Evolutionary conservation across 2,329 filamentous ascomycete species (phyloP), one percentile per base, ranked within the genome.

Genomic region (Colletotrichum endophyticum): DNA sequence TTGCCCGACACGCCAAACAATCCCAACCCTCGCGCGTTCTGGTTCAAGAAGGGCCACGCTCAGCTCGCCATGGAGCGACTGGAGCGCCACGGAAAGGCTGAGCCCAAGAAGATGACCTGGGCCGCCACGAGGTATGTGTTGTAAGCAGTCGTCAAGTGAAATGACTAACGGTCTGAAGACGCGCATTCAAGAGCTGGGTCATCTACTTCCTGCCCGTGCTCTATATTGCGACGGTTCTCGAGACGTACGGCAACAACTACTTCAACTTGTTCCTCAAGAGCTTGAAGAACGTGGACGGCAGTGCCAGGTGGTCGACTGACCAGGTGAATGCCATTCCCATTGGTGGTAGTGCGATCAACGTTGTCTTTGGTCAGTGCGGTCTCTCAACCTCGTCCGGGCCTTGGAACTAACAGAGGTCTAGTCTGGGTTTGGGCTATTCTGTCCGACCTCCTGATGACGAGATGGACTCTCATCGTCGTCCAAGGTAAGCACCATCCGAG

Each of bases 381-480:
- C 16, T 19, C 15, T 30, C 22, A 6, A 32, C 6, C 11, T 19
- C 16, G 8, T n/a, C 13, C 15, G 30, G 12, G 22, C 28, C 11
- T 13, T 25, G 28, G 34, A 19, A 27, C 70, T 77, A 57, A 78
- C 44, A 34, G 16, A 36, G 16, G 2, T 30, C 13, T 6, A 86
- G 89, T 90, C 3, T 90, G 89, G 89, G 84, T 89, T 15, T 91
- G 89, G 88, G 89, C 88, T 1, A 84, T 89, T 3, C 79, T 90
- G 1, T 91, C 89, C 1, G 89, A 91, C 80, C 80, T 86, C 11
- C 78, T 91, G 3, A 84, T 85, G 49, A 89, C 88, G 0, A 82
- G 89, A 27, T 91, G 89, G 89, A 86, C 85, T 0, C 82, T 91
- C 8, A 87, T 91, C 34, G 82, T 91, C 8, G 79, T 82, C 4